phyloP scores from a whole-genome alignment of 805 yeast genomes.

The Sugiyamaella chiloensis region DNA sequence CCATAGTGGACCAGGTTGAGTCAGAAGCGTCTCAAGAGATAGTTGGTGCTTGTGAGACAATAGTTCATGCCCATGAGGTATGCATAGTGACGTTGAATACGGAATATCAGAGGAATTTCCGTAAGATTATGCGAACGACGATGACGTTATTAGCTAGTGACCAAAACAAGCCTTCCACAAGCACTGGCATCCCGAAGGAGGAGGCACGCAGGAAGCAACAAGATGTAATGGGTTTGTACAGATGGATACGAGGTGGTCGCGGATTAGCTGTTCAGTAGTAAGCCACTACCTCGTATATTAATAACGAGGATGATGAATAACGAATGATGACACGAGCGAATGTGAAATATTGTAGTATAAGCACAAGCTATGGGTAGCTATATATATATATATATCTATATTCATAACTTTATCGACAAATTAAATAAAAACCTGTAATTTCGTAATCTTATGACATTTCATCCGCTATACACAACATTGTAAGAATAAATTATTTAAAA shows the following conservation, averaged over 20 bases:
- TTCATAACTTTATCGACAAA: no score
- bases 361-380: no score
- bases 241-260: slow-evolving; percentile 38
- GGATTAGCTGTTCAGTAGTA: slow-evolving; percentile 35
- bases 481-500: no score
- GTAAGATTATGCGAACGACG: slow-evolving; percentile 32
- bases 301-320: not conserved
- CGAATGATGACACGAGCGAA: no score
- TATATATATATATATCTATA: no score
- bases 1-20: slow-evolving; percentile 26
- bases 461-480: no score
- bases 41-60: slow-evolving; percentile 29
- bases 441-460: no score
- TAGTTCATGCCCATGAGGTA: slow-evolving; percentile 33
- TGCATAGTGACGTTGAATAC: slow-evolving; percentile 32
- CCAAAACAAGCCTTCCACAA: slow-evolving; percentile 4
- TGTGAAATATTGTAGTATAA: no score
- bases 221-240: slow-evolving; percentile 35
- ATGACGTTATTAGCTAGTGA: slow-evolving; percentile 26
- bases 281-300: not conserved
- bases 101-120: slow-evolving; percentile 31
- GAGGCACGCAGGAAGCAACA: slow-evolving; percentile 29
- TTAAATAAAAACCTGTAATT: no score
- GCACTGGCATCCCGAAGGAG: slow-evolving; percentile 13
- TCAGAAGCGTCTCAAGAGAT: slow-evolving; percentile 27